Evolutionary conservation across 495 filamentous ascomycete genomes (phyloP).

Genomic region (Clavariopsis aquatica): DNA sequence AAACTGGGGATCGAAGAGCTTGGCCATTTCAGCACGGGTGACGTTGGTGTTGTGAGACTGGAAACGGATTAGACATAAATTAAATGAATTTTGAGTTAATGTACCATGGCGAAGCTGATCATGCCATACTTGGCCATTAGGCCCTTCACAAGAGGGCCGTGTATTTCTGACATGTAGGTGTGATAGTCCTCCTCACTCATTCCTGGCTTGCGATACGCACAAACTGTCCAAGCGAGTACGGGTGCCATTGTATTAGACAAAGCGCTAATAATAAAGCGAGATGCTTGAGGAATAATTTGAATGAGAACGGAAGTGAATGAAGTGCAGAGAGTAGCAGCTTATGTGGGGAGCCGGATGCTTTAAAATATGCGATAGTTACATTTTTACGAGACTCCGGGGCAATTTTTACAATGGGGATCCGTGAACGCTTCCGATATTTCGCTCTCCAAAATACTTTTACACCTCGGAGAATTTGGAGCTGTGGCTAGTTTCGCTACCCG

Average conservation of each 20-base stretch:
- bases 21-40: slow-evolving; percentile 29
- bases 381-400: neutral
- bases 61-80: neutral
- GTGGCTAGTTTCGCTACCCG: neutral
- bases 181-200: slow-evolving; percentile 34
- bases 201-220: slow-evolving; percentile 37
- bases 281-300: no score
- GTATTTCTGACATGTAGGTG: slow-evolving; percentile 18
- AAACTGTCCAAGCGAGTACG: slow-evolving; percentile 48
- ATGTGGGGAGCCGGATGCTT: neutral
- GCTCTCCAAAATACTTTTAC: slow-evolving; percentile 12
- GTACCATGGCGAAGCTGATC: slow-evolving; percentile 34
- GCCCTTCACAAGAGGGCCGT: slow-evolving; percentile 33
- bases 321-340: neutral
- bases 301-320: neutral
- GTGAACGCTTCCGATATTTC: neutral
- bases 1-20: slow-evolving; percentile 36
- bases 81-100: neutral
- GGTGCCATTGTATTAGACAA: slow-evolving; percentile 6
- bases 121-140: slow-evolving; percentile 41
- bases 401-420: neutral
- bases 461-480: neutral
- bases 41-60: slow-evolving; percentile 37
- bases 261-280: no score
- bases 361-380: neutral